A percentile compares a stretch with the other conserved stretches of the same genome.
These are phyloP conservation scores for Talaromyces ruber DNA, from an alignment of 495 filamentous ascomycete genomes.

Conservation along the genomic window DNA sequence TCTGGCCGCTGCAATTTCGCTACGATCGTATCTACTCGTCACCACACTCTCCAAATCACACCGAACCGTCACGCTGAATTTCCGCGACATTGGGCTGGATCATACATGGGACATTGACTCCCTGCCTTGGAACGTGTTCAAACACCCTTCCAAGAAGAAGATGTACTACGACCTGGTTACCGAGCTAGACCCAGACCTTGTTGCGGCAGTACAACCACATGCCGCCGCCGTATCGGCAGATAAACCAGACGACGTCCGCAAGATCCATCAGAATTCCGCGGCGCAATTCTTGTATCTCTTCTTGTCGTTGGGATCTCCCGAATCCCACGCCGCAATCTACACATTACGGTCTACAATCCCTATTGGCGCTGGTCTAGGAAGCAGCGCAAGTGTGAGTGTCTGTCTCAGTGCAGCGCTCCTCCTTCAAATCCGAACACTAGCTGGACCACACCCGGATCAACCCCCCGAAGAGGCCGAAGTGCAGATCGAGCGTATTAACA, in stretches of 20 bases:
- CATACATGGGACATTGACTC: conserved; percentile 79
- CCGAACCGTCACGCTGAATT: conserved; percentile 64
- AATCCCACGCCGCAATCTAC: conserved; percentile 63
- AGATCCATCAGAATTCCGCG: conserved; percentile 68
- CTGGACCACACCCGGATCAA: conserved; percentile 76
- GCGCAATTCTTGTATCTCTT: conserved; percentile 74
- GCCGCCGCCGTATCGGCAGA: conserved; percentile 51
- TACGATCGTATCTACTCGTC: conserved; percentile 80
- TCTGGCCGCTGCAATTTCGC: conserved; percentile 77
- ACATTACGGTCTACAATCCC: conserved; percentile 79
- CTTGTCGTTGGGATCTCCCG: conserved; percentile 61
- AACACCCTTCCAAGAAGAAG: conserved; percentile 63
- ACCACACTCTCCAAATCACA: conserved; percentile 69
- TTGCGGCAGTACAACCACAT: conserved; percentile 61
- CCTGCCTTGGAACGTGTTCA: conserved; percentile 69
- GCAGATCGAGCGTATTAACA: conserved; percentile 77
- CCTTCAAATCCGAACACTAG: conserved; percentile 65
- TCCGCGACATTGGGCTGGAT: conserved; percentile 68
- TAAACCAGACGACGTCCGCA: conserved; percentile 47
- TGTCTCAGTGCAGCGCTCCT: conserved; percentile 69
- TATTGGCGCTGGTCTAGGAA: conserved; percentile 73
- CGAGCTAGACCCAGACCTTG: conserved; percentile 59
- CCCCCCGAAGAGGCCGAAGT: conserved; percentile 58
- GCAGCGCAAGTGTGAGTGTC: conserved; percentile 75
- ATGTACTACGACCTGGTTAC: conserved; percentile 74